Conservation (phyloP, 106 monocot species). For the Alisma plantagoaquatica region DNA sequence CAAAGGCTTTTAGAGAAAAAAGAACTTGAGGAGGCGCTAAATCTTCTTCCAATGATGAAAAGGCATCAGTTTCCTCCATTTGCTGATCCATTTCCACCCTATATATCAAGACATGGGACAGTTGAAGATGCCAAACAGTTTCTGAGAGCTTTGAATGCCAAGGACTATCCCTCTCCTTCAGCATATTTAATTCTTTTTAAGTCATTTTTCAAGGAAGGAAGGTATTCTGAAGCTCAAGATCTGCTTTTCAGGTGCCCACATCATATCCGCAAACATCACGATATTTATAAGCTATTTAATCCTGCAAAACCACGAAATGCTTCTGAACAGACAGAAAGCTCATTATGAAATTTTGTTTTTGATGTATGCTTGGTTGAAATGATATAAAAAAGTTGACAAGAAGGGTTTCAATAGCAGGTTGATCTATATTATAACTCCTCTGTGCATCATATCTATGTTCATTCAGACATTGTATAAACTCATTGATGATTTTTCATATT, state of each 20-base stretch:
- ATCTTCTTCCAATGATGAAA: constrained; percentile 62
- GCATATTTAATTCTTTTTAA: constrained; percentile 64
- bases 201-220: constrained; percentile 69
- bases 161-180: constrained; percentile 39
- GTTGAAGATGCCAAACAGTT: constrained; percentile 60
- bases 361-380: no score
- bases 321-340: no score
- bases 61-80: constrained; percentile 62
- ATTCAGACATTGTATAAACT: no score
- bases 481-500: no score
- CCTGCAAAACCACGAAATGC: constrained; percentile 30
- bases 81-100: constrained; percentile 49
- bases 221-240: constrained; percentile 70
- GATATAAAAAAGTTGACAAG: no score
- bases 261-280: constrained; percentile 69
- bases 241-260: constrained; percentile 75
- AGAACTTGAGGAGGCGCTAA: constrained; percentile 65
- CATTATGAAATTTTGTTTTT: no score
- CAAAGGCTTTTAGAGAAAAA: constrained; percentile 30
- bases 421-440: no score
- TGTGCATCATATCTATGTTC: no score
- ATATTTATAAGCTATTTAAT: constrained; percentile 58
- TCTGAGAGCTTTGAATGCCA: constrained; percentile 49
- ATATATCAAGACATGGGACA: constrained; percentile 76
- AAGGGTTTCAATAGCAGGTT: no score